Conservation (phyloP, 2,329 filamentous ascomycete genomes). For the Simplicillium sp. region DNA sequence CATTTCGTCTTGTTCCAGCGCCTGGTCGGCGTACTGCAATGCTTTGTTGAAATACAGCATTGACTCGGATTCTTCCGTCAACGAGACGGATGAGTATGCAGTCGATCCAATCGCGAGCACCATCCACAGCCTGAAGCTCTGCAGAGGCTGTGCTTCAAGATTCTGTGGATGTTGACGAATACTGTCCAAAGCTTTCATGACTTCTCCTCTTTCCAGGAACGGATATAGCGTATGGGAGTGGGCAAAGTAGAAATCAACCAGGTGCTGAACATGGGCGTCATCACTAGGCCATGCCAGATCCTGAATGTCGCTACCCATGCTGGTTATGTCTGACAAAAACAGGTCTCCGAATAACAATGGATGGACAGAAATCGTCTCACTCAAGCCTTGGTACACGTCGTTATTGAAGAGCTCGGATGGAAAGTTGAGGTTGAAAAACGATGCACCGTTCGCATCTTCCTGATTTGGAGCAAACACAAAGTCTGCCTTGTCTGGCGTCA, state of each 20-base stretch:
- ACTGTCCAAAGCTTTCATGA: conserved; percentile 19
- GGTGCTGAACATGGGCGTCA: conserved; percentile 15
- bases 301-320: conserved; percentile 10
- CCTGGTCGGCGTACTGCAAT: conserved; percentile 27
- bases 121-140: conserved; percentile 36
- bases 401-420: conserved; percentile 14
- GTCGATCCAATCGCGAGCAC: conserved; percentile 37
- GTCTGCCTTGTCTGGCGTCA: conserved; percentile 30
- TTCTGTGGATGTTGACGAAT: conserved; percentile 19
- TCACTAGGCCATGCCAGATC: conserved; percentile 10
- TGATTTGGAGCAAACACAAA: conserved; percentile 25
- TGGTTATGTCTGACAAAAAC: conserved; percentile 15
- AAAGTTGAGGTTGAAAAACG: conserved; percentile 15
- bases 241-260: conserved; percentile 34
- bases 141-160: conserved; percentile 18
- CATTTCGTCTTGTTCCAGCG: conserved; percentile 27
- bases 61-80: conserved; percentile 32
- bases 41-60: conserved; percentile 33
- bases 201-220: conserved; percentile 24
- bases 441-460: conserved; percentile 4
- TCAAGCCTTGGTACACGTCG: conserved; percentile 12
- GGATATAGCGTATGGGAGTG: conserved; percentile 37
- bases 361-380: conserved; percentile 14
- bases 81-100: conserved; percentile 29
- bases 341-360: conserved; percentile 20